phyloP scores from a whole-genome alignment of 768 basidiomycete species.

The Pleurotus pulmonarius region DNA sequence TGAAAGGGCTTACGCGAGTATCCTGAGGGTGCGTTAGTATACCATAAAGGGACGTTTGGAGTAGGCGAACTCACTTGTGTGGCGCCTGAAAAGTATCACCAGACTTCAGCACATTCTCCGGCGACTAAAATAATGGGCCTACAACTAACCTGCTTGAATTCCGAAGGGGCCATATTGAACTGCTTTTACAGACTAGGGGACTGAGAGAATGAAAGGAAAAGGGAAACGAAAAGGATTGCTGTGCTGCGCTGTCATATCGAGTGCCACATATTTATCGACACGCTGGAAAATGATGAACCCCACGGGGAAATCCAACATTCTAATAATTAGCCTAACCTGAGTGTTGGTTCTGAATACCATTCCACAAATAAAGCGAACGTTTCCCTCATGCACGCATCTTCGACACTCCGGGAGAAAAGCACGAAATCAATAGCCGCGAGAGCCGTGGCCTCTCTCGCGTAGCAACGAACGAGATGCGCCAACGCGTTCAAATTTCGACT shows the following conservation, averaged over 20 bases:
- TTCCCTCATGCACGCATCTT: no score
- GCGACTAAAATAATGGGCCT: not conserved
- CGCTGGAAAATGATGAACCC: conserved; percentile 2
- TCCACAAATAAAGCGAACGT: no score
- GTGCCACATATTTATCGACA: conserved; percentile 4
- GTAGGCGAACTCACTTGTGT: conserved; percentile 39
- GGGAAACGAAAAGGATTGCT: not conserved
- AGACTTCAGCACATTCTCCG: not conserved
- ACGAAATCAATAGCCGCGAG: no score
- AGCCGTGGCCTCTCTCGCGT: no score
- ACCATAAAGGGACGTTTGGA: not conserved
- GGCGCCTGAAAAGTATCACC: conserved; percentile 26
- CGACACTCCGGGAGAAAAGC: no score
- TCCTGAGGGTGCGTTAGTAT: conserved; percentile 20
- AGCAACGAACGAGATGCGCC: no score
- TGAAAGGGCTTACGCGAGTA: conserved; percentile 26
- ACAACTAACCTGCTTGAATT: conserved; percentile 6
- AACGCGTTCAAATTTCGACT: no score
- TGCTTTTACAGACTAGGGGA: not conserved
- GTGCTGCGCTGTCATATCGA: not conserved
- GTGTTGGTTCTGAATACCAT: no score
- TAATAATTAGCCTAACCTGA: not conserved
- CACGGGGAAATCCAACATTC: conserved; percentile 5
- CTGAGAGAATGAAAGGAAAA: not conserved
- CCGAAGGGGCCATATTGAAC: conserved; percentile 1